phyloP scores from a whole-genome alignment of 2,329 filamentous ascomycete species.

The Paraphaeosphaeria sporulosa region DNA sequence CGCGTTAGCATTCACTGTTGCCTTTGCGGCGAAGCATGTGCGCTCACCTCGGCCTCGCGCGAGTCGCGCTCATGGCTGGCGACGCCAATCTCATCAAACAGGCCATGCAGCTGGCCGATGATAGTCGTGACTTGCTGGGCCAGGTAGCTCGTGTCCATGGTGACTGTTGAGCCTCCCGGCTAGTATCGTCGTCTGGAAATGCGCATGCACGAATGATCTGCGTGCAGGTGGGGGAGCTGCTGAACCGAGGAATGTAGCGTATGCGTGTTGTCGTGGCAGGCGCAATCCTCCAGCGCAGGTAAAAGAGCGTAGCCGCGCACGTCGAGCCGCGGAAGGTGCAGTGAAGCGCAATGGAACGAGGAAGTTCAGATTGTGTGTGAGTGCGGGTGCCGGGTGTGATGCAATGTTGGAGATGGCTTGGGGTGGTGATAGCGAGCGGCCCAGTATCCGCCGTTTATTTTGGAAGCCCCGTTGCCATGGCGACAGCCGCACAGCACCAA shows the following conservation, averaged over 20 bases:
- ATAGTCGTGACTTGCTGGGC: slow-evolving; percentile 95
- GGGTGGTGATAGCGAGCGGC: slow-evolving; percentile 27
- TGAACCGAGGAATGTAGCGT: slow-evolving; percentile 32
- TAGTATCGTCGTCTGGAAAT: slow-evolving; percentile 28
- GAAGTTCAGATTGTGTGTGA: slow-evolving; percentile 5
- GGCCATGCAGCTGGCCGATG: slow-evolving; percentile 87
- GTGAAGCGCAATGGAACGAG: slow-evolving; percentile 9
- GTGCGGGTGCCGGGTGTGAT: slow-evolving; percentile 30
- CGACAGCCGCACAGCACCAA: slow-evolving; percentile 27
- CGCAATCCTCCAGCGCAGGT: slow-evolving; percentile 4
- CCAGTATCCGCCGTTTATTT: slow-evolving; percentile 35
- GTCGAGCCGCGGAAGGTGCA: background rate
- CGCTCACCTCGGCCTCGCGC: slow-evolving; percentile 83
- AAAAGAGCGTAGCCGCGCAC: slow-evolving; percentile 15
- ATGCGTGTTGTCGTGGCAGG: slow-evolving; percentile 19
- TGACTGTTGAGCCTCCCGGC: slow-evolving; percentile 45
- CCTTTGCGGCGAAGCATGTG: background rate
- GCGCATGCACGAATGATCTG: slow-evolving; percentile 44
- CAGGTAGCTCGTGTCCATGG: slow-evolving; percentile 90
- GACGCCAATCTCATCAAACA: slow-evolving; percentile 99
- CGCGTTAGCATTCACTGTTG: slow-evolving; percentile 19
- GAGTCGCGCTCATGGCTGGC: slow-evolving; percentile 88
- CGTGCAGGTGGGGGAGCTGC: slow-evolving; percentile 26
- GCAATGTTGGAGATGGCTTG: slow-evolving; percentile 33
- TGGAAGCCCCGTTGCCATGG: slow-evolving; percentile 27